These are phyloP conservation scores for Populus davidiana DNA, from an alignment of 345 rosid species.

Conservation along the genomic window DNA sequence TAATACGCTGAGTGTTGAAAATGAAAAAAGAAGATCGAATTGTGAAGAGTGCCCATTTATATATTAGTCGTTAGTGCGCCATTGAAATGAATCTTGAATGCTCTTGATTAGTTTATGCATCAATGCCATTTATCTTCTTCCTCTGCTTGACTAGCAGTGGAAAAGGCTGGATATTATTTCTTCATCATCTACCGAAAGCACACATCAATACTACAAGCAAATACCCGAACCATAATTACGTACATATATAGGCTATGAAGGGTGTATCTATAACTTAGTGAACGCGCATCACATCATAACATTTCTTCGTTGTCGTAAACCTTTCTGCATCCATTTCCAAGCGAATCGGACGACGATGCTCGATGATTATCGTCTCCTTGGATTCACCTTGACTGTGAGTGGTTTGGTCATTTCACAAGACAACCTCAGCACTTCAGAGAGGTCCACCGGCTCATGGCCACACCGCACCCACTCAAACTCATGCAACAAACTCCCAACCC, in stretches of 20 bases:
- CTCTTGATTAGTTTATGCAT: too few species aligned
- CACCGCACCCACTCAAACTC: constrained; percentile 43
- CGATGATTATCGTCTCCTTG: constrained; percentile 18
- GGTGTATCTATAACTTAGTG: background rate
- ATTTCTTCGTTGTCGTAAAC: background rate
- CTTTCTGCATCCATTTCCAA: background rate
- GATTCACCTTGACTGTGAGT: constrained; percentile 28
- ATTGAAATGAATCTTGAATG: too few species aligned
- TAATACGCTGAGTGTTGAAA: too few species aligned
- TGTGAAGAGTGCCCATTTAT: too few species aligned
- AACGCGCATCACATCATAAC: background rate
- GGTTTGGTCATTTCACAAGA: constrained; percentile 56
- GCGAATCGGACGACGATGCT: background rate
- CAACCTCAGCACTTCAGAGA: constrained; percentile 40
- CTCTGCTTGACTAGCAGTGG: too few species aligned
- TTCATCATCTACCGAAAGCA: background rate
- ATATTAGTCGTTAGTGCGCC: too few species aligned
- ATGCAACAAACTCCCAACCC: constrained; percentile 45
- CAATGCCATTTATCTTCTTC: too few species aligned
- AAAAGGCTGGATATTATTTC: background rate
- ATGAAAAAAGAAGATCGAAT: too few species aligned
- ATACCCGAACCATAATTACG: background rate
- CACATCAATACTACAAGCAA: background rate
- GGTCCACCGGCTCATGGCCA: constrained; percentile 36
- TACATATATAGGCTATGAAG: background rate